Evolutionary conservation across 495 filamentous ascomycete genomes (phyloP).

Genomic region (Hypoxylon lenormandii): DNA sequence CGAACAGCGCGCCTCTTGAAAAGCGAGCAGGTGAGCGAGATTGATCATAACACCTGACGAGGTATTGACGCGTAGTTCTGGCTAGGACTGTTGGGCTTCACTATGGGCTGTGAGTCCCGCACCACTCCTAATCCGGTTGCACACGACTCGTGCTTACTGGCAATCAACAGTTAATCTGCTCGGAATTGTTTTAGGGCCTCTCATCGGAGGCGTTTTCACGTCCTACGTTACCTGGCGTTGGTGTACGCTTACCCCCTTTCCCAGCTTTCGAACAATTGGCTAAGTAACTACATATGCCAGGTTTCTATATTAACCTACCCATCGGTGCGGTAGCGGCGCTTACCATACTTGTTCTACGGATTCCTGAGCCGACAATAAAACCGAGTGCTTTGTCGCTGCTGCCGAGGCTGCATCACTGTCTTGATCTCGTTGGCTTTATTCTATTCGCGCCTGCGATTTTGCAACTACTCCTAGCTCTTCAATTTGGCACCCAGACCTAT

Average conservation of each 20-base stretch:
- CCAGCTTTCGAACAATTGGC: no score
- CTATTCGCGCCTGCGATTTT: slow-evolving; percentile 60
- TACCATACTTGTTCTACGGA: slow-evolving; percentile 55
- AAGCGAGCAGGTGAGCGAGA: slow-evolving; percentile 52
- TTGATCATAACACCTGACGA: slow-evolving; percentile 33
- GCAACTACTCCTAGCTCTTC: slow-evolving; percentile 61
- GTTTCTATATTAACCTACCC: slow-evolving; percentile 63
- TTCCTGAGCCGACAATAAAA: slow-evolving; percentile 52
- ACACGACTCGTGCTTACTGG: slow-evolving; percentile 31
- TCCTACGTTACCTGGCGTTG: slow-evolving; percentile 60
- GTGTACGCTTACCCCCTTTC: slow-evolving; percentile 62
- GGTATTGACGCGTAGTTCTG: background rate
- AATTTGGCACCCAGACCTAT: slow-evolving; percentile 60
- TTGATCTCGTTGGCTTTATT: slow-evolving; percentile 61
- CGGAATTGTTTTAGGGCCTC: slow-evolving; percentile 57
- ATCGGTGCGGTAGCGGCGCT: slow-evolving; percentile 47
- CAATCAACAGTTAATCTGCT: slow-evolving; percentile 22
- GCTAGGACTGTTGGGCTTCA: slow-evolving; percentile 1
- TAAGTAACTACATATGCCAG: slow-evolving; percentile 61
- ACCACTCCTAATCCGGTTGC: slow-evolving; percentile 27
- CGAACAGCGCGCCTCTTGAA: slow-evolving; percentile 52
- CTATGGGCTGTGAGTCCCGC: slow-evolving; percentile 49
- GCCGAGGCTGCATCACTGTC: slow-evolving; percentile 22
- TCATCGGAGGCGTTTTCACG: slow-evolving; percentile 71
- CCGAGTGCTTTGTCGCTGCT: slow-evolving; percentile 40